phyloP scores from a whole-genome alignment of 257 asterid genomes.

The Solanum chaucha region DNA sequence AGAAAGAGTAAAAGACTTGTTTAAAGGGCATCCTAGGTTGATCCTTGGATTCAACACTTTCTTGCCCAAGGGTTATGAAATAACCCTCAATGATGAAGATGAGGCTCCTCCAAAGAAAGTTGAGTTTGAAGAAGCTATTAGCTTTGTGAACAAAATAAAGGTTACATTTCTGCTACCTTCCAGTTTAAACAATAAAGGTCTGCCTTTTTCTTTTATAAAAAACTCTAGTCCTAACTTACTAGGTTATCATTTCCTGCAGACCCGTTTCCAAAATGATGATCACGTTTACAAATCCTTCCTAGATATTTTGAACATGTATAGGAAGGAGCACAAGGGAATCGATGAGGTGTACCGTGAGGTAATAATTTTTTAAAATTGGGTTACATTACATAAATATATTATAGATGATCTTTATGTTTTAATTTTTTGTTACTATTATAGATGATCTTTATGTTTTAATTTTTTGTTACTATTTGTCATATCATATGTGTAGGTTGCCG shows the following conservation, averaged over 20 bases:
- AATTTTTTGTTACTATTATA: neutral
- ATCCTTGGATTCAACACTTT: conserved; percentile 97
- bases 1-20: conserved; percentile 84
- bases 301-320: conserved; percentile 90
- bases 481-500: conserved; percentile 56
- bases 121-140: conserved; percentile 92
- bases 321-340: conserved; percentile 95
- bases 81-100: conserved; percentile 77
- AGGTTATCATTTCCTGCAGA: conserved; percentile 42
- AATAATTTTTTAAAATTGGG: neutral
- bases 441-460: neutral
- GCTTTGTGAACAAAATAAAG: conserved; percentile 96
- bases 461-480: neutral
- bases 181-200: neutral
- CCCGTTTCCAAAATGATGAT: conserved; percentile 82
- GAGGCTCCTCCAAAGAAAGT: conserved; percentile 88
- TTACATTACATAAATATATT: neutral
- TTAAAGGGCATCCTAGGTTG: conserved; percentile 82
- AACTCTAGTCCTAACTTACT: neutral
- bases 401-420: neutral
- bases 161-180: conserved; percentile 20
- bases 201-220: neutral
- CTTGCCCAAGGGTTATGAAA: conserved; percentile 96
- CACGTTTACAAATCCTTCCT: conserved; percentile 93
- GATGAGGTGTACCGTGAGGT: conserved; percentile 96